phyloP scores from a whole-genome alignment of 257 asterid genomes.

The Linderniella brevidens region DNA sequence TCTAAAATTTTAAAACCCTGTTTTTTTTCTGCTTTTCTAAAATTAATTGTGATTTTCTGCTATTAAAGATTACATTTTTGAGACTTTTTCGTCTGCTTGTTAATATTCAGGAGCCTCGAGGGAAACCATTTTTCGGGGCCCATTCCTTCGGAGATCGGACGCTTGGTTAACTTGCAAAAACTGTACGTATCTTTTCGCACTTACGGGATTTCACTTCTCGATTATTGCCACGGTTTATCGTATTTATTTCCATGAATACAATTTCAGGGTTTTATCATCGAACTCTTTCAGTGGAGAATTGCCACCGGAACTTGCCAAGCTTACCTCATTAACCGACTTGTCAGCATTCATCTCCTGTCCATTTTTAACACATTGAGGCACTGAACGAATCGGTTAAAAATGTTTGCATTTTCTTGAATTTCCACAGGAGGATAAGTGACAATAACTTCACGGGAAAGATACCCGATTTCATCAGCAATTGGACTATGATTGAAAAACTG shows the following conservation, averaged over 20 bases:
- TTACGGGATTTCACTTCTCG: neutral
- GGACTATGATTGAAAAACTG: conserved; percentile 70
- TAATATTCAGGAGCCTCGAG: conserved; percentile 60
- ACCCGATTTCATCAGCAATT: conserved; percentile 70
- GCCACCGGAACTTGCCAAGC: neutral
- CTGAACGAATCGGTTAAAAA: no score
- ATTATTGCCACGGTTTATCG: neutral
- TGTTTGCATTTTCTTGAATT: neutral
- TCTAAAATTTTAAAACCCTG: conserved; percentile 2
- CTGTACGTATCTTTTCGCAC: conserved; percentile 20
- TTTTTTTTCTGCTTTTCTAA: neutral
- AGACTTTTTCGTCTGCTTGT: conserved; percentile 2
- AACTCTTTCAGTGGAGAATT: conserved; percentile 1
- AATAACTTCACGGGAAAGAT: conserved; percentile 79
- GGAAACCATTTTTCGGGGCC: conserved; percentile 58
- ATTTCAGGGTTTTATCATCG: conserved; percentile 2
- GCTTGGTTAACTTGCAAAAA: conserved; percentile 49
- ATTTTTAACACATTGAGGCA: no score
- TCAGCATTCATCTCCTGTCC: neutral
- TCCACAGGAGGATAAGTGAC: conserved; percentile 76
- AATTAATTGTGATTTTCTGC: neutral
- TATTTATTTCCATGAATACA: neutral
- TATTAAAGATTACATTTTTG: neutral
- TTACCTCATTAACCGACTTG: conserved; percentile 2
- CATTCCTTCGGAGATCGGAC: conserved; percentile 57